Conservation (phyloP, 495 filamentous ascomycete genomes). For the Penicillium alfredii region DNA sequence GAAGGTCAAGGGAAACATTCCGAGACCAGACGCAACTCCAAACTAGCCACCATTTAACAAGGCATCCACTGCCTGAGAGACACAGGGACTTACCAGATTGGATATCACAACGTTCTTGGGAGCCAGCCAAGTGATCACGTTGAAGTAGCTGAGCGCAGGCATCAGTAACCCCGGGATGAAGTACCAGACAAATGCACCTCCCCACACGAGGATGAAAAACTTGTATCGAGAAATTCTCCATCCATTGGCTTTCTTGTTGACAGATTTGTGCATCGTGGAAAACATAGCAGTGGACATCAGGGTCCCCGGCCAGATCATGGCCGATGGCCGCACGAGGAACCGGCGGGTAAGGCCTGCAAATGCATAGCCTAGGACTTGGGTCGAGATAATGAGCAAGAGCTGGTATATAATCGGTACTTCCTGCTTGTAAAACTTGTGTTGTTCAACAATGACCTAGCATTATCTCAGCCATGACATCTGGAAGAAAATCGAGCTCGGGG, state of each 20-base stretch:
- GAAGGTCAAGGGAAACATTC: constrained; percentile 79
- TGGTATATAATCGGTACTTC: constrained; percentile 69
- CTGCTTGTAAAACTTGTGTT: constrained; percentile 82
- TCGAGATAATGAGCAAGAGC: constrained; percentile 72
- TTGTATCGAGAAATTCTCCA: constrained; percentile 76
- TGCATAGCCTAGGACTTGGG: constrained; percentile 77
- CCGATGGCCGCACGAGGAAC: constrained; percentile 56
- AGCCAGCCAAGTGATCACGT: constrained; percentile 79
- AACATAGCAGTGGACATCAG: constrained; percentile 86
- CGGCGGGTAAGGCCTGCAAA: constrained; percentile 73
- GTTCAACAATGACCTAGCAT: constrained; percentile 62
- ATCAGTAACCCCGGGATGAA: constrained; percentile 78
- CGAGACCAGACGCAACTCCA: constrained; percentile 76
- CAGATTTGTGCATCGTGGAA: constrained; percentile 73
- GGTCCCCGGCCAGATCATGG: constrained; percentile 74
- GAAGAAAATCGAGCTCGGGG: not conserved
- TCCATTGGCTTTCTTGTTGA: constrained; percentile 73
- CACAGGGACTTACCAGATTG: constrained; percentile 19
- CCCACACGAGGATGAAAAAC: constrained; percentile 70
- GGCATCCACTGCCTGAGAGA: too few relatives aligned
- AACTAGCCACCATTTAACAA: too few relatives aligned
- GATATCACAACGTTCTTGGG: constrained; percentile 64
- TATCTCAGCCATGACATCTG: too few relatives aligned
- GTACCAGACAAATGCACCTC: constrained; percentile 61
- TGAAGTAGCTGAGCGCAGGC: constrained; percentile 86